Percentiles rank a stretch among this genome's conserved stretches.
Evolutionary conservation across 2,329 filamentous ascomycete species (phyloP).

Genomic region (Fusarium longipes): DNA sequence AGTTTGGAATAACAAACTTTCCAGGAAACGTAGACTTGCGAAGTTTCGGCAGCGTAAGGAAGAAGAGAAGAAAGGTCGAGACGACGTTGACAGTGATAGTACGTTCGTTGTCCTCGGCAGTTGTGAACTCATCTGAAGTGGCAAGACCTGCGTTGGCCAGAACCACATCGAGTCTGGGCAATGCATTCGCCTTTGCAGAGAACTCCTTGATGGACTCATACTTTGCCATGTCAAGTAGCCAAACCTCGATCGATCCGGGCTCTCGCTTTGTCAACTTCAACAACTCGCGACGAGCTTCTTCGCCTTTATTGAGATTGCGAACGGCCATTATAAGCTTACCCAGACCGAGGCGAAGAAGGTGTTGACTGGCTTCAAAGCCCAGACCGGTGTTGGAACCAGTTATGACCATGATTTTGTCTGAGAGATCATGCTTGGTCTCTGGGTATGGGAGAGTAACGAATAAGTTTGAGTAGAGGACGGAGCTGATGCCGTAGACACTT

Average conservation of each 20-base stretch:
- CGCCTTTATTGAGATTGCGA: slow-evolving; percentile 53
- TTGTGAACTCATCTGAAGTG: slow-evolving; percentile 48
- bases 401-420: slow-evolving; percentile 50
- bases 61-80: slow-evolving; percentile 37
- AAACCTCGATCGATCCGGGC: slow-evolving; percentile 55
- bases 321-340: slow-evolving; percentile 53
- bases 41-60: slow-evolving; percentile 41
- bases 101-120: slow-evolving; percentile 60
- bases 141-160: slow-evolving; percentile 58
- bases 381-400: slow-evolving; percentile 57
- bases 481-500: slow-evolving; percentile 24
- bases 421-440: slow-evolving; percentile 31
- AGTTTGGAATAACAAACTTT: slow-evolving; percentile 41
- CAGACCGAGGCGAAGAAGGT: slow-evolving; percentile 49
- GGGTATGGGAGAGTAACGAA: slow-evolving; percentile 43
- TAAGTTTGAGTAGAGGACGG: slow-evolving; percentile 31
- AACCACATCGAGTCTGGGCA: slow-evolving; percentile 57
- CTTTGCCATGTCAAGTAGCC: slow-evolving; percentile 59
- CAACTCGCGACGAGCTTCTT: slow-evolving; percentile 53
- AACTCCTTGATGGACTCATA: slow-evolving; percentile 60
- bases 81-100: slow-evolving; percentile 55
- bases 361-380: slow-evolving; percentile 53
- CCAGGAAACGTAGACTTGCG: slow-evolving; percentile 37
- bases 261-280: slow-evolving; percentile 19
- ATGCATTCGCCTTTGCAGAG: slow-evolving; percentile 29